Evolutionary conservation across 495 filamentous ascomycete species (phyloP), one percentile per base, ranked within the genome.

Genomic region (Aspergillus nanangensis): DNA sequence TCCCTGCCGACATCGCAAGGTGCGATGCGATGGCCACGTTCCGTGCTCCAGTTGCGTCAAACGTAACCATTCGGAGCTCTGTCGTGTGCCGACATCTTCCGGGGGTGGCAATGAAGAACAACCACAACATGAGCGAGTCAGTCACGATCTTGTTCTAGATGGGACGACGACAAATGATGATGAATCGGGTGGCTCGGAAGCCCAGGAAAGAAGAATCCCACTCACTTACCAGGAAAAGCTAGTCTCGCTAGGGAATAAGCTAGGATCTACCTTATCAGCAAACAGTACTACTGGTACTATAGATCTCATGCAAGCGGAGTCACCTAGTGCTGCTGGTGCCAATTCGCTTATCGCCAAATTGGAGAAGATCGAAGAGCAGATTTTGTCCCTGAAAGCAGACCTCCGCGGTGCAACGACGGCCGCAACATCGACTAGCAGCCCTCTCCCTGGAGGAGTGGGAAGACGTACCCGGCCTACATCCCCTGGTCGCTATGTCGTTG

Each of bases 11-110:
- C 56, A 62, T 41, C 45, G 62, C 35, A 66, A 67, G 45, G 59
- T 67, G 11, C 80, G 79, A 54, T 85, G 81, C 52, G 79, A 82
- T 59, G 82, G 82, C 50, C 72, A 80, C 41, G 66, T 74, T 42
- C 81, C 81, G 3, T 85, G 81, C 52, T 73, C 79, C 47, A 82
- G 80, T 51, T 84, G 81, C 55, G 67, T 82, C 48, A 80, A 78
- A 59, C 65, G 81, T 40, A 74, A 79, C 43, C 80, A 85, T 51
- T 64, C 78, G 3, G 75, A 78, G 55, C 63, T 85, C 38, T 85
- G 81, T 54, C 48, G 52, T 33, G 47, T 53, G 25, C 58, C 58
- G 37, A 46, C 49, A 13, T 37, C 32, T 33, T 41, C 47, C 33
- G 44, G 29, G 13, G 23, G 13, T n/a, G 39, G 37, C 24, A 25